Evolutionary conservation across 768 basidiomycete species (phyloP), one percentile per base, ranked within the genome.

Genomic region (Termitomyces titanicus): DNA sequence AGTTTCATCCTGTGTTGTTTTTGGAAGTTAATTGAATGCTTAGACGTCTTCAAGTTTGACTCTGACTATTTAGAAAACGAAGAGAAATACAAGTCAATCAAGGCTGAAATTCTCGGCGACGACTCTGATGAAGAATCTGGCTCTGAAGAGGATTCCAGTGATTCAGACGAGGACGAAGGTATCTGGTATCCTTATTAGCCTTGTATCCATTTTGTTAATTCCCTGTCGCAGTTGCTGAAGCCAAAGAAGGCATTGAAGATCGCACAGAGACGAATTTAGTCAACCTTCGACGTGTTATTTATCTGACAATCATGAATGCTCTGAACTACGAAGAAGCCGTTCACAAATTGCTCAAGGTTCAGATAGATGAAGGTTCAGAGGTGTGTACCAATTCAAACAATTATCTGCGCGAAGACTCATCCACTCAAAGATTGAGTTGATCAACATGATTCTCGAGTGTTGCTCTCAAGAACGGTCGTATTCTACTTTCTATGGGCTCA

Each of bases 391-490:
- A 42, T 5, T n/a, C 31, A 17, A 12, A 15, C n/a, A 20, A 1
- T 20, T 34, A 12, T 29, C 12, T 24, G 31, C 31, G 25, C 1
- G 48, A 18, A 51, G 42, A 51, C 18, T 57, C 11, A 40, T 6
- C n/a, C 15, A 3, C 17, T 18, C 4, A 3, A 64, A 97, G 93
- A 89, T 93, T 63, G 96, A 98, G 69, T 73, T 99, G 55, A 84
- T 92, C 69, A 98, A 98, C 79, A 99, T 99, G 97, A 83, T 99
- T 59, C 91, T 99, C 70, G 96, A 98, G 66, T 99, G 97, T 89
- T 98, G 97, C 70, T 98, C 97, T 2, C 97, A 99, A 76, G 97
- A 98, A 70, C 89, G 97, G 13, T 94, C 96, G 1, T 99, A 98
- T 70, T 93, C 92, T 2, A 90, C 81, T n/a, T 98, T 97, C 78